phyloP scores from a whole-genome alignment of 352 stramenopile genomes.

The Detonula confervacea region DNA sequence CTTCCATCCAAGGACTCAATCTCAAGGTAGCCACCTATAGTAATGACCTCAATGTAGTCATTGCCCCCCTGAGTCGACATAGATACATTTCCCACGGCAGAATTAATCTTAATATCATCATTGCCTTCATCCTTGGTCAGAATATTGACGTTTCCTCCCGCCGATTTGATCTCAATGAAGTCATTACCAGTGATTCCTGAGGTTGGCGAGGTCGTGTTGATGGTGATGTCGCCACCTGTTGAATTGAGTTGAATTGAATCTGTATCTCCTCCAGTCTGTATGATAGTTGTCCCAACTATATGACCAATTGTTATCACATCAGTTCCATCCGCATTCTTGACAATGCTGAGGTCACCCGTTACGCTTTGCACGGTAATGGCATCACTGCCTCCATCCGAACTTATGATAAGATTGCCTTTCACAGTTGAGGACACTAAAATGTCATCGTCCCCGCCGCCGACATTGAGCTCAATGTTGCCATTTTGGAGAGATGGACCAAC shows the following conservation, averaged over 20 bases:
- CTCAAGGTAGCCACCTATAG: conserved; percentile 19
- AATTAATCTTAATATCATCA: conserved; percentile 17
- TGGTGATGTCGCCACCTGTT: not conserved
- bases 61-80: no score
- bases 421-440: no score
- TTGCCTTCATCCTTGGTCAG: conserved; percentile 8
- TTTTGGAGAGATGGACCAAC: no score
- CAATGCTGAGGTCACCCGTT: no score
- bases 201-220: not conserved
- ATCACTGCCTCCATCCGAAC: no score
- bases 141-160: not conserved
- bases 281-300: not conserved
- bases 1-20: no score
- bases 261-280: not conserved
- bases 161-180: not conserved
- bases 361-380: no score
- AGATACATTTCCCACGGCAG: not conserved
- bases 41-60: conserved; percentile 2
- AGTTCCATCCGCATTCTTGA: no score
- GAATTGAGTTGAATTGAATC: not conserved
- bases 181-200: not conserved
- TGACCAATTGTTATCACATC: not conserved
- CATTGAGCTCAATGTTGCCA: no score
- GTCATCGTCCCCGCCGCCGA: no score
- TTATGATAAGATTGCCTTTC: no score